These are phyloP conservation scores for Claviceps sorghi DNA, from an alignment of 2,329 filamentous ascomycete species.

Conservation along the genomic window DNA sequence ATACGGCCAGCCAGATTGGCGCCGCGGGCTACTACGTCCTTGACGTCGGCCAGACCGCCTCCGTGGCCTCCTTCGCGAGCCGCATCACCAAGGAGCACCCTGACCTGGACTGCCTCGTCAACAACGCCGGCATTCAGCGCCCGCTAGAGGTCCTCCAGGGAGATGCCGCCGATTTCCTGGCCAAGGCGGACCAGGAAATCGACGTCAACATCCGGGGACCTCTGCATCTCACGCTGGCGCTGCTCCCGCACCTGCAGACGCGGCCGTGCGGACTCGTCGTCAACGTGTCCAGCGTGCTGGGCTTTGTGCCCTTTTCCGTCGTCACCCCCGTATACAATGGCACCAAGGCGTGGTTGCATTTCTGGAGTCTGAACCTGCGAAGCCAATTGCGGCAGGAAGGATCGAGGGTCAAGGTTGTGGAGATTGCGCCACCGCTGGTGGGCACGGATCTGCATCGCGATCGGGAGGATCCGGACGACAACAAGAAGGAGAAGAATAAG, in stretches of 20 bases:
- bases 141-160: conserved; percentile 29
- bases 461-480: conserved; percentile 39
- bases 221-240: conserved; percentile 32
- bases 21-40: conserved; percentile 35
- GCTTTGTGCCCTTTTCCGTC: conserved; percentile 35
- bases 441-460: conserved; percentile 41
- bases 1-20: conserved; percentile 27
- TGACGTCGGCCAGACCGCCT: conserved; percentile 31
- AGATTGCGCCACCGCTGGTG: conserved; percentile 41
- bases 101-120: conserved; percentile 39
- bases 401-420: conserved; percentile 32
- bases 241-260: too few species aligned
- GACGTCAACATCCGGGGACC: conserved; percentile 44
- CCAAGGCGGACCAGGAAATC: conserved; percentile 40
- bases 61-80: conserved; percentile 29
- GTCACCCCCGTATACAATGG: conserved; percentile 46
- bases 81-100: conserved; percentile 32
- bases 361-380: conserved; percentile 39
- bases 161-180: conserved; percentile 24
- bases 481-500: conserved; percentile 40
- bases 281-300: conserved; percentile 34
- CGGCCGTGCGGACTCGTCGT: too few species aligned
- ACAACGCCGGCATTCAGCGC: conserved; percentile 44
- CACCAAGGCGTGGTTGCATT: conserved; percentile 44
- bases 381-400: conserved; percentile 27